Evolutionary conservation across 306 rosid species (phyloP).

Genomic region (Acacia crassicarpa): DNA sequence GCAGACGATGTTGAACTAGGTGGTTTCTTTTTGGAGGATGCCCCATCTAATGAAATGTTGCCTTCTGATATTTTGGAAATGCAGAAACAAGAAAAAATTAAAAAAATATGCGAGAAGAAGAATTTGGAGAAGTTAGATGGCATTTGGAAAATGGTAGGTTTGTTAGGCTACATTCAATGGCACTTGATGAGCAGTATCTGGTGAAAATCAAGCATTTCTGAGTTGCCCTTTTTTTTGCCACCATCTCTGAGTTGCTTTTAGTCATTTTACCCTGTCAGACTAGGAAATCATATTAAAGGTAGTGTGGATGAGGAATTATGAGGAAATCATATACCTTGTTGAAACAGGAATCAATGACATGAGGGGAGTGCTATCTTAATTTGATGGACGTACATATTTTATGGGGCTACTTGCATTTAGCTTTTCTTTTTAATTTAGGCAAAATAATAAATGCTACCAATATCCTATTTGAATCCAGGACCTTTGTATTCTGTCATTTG

Average conservation of each 20-base stretch:
- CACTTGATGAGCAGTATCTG: conserved; percentile 11
- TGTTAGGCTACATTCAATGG: conserved; percentile 14
- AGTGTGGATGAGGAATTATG: conserved; percentile 1
- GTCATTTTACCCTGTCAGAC: not conserved
- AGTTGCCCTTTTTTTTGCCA: not conserved
- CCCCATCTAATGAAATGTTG: conserved; percentile 43
- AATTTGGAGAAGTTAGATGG: conserved; percentile 84
- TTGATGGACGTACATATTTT: conserved; percentile 3
- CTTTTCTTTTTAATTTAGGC: not conserved
- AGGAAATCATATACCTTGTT: conserved; percentile 9
- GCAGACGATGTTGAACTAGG: conserved; percentile 76
- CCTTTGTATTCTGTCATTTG: conserved; percentile 3
- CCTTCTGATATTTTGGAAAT: conserved; percentile 55
- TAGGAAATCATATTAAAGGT: conserved; percentile 13
- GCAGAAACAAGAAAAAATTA: conserved; percentile 66
- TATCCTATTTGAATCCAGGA: conserved; percentile 11
- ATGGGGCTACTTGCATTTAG: not conserved
- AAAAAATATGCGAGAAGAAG: conserved; percentile 60
- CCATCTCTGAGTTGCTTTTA: conserved; percentile 5
- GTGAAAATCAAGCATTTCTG: not conserved
- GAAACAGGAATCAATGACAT: conserved; percentile 1
- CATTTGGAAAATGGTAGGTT: conserved; percentile 85
- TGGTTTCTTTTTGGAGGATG: conserved; percentile 73
- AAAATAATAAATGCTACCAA: conserved; percentile 11
- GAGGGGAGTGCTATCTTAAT: conserved; percentile 17